Percentiles rank a stretch among this genome's conserved stretches.
Evolutionary conservation across 2,329 filamentous ascomycete species (phyloP).

Genomic region (Fusarium sambucinum): DNA sequence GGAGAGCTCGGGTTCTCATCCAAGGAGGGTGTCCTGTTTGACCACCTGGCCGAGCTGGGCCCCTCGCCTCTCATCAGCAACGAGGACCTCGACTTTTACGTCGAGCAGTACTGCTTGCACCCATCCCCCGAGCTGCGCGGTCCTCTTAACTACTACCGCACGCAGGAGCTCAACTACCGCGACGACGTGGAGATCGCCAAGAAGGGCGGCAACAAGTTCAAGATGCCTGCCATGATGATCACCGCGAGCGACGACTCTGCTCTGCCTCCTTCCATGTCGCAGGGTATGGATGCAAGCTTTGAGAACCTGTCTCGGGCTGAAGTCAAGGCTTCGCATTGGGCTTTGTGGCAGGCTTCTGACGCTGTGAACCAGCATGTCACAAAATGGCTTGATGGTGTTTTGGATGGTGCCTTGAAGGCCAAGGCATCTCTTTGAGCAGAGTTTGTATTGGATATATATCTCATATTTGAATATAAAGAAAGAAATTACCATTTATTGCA

Average conservation of each 20-base stretch:
- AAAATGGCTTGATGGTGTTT: constrained; percentile 71
- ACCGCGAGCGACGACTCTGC: constrained; percentile 77
- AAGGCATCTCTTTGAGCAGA: constrained; percentile 48
- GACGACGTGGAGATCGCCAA: constrained; percentile 75
- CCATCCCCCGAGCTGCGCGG: constrained; percentile 73
- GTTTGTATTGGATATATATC: neutral
- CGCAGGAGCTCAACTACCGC: constrained; percentile 76
- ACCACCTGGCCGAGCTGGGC: constrained; percentile 69
- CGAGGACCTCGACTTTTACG: constrained; percentile 83
- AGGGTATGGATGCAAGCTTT: constrained; percentile 76
- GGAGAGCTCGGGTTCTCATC: constrained; percentile 70
- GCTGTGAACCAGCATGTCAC: constrained; percentile 77
- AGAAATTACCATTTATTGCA: neutral
- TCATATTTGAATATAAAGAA: neutral
- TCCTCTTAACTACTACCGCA: constrained; percentile 91
- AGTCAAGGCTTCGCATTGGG: constrained; percentile 84
- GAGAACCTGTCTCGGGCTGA: constrained; percentile 73
- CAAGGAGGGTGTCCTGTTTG: constrained; percentile 71
- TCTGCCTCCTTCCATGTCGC: constrained; percentile 77
- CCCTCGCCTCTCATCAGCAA: constrained; percentile 70
- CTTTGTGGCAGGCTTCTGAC: constrained; percentile 77
- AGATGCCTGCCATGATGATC: constrained; percentile 79
- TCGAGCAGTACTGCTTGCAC: constrained; percentile 74
- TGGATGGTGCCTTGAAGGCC: constrained; percentile 47
- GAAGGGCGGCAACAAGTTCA: constrained; percentile 65